A percentile compares a stretch with the other conserved stretches of the same genome.
phyloP scores from a whole-genome alignment of 352 stramenopile species.

The Phytophthora pluvialis region DNA sequence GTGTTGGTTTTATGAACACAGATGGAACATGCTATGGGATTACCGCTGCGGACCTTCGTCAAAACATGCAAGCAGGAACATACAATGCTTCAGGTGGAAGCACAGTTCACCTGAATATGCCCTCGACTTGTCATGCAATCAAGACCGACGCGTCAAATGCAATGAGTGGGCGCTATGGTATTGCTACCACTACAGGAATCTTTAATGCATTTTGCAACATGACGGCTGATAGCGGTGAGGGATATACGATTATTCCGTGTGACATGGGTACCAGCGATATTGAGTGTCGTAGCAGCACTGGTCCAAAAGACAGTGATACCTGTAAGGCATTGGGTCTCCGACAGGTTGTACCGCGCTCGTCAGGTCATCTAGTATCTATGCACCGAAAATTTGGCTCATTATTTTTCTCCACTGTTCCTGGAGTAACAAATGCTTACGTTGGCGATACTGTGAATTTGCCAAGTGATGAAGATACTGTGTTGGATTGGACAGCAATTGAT shows the following conservation, averaged over 20 bases:
- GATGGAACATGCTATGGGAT: conserved; percentile 52
- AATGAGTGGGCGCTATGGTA: conserved; percentile 45
- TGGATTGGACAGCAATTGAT: conserved; percentile 60
- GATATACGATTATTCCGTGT: conserved; percentile 64
- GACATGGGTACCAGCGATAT: conserved; percentile 41
- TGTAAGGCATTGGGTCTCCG: conserved; percentile 61
- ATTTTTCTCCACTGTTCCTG: conserved; percentile 61
- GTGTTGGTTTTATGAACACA: conserved; percentile 48
- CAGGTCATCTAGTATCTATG: conserved; percentile 49
- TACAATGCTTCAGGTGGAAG: conserved; percentile 37
- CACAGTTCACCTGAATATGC: conserved; percentile 61
- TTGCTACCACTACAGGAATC: conserved; percentile 50
- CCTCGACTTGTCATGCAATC: conserved; percentile 57
- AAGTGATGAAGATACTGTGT: conserved; percentile 48
- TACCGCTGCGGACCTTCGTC: conserved; percentile 41
- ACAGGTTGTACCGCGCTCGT: conserved; percentile 57
- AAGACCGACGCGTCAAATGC: conserved; percentile 44
- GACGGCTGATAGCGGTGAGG: conserved; percentile 50
- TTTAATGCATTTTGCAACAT: conserved; percentile 64
- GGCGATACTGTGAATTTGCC: conserved; percentile 46
- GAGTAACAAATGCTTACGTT: conserved; percentile 52
- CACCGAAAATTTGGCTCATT: conserved; percentile 53
- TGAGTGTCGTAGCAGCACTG: conserved; percentile 37
- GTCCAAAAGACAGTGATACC: conserved; percentile 49
- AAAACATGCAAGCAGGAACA: conserved; percentile 38